phyloP scores from a whole-genome alignment of 2,329 filamentous ascomycete genomes.

The Didymella arachidicola region DNA sequence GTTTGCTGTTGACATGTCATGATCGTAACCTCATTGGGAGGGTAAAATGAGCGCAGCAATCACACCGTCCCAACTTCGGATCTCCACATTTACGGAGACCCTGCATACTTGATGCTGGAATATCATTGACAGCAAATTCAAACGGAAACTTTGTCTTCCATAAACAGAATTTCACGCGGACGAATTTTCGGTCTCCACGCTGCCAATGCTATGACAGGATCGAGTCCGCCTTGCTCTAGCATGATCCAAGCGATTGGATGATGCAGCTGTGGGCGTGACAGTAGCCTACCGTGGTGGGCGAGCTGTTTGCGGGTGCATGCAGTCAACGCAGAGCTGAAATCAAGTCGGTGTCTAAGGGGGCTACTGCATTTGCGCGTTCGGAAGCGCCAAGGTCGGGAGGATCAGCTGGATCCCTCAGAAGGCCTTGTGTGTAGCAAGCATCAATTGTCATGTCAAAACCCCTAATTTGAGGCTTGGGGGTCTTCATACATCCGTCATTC shows the following conservation, averaged over 20 bases:
- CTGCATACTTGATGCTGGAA: neutral
- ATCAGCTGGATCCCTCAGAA: slow-evolving; percentile 13
- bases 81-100: neutral
- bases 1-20: neutral
- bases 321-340: slow-evolving; percentile 2
- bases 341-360: slow-evolving; percentile 1
- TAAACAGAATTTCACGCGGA: neutral
- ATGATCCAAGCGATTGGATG: neutral
- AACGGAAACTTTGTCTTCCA: neutral
- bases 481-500: neutral
- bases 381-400: slow-evolving; percentile 9
- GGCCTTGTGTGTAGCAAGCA: slow-evolving; percentile 28
- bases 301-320: slow-evolving; percentile 9
- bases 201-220: neutral
- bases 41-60: neutral
- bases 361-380: slow-evolving; percentile 1
- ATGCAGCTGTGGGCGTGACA: neutral
- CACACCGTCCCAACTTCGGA: neutral
- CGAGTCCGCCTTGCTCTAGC: neutral
- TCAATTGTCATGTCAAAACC: slow-evolving; percentile 14
- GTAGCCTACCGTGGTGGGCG: neutral
- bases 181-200: neutral
- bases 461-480: slow-evolving; percentile 1
- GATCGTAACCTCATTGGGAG: neutral
- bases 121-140: neutral